These are phyloP conservation scores for Penicillium cosmopolitanum DNA, from an alignment of 495 filamentous ascomycete species.

Conservation along the genomic window DNA sequence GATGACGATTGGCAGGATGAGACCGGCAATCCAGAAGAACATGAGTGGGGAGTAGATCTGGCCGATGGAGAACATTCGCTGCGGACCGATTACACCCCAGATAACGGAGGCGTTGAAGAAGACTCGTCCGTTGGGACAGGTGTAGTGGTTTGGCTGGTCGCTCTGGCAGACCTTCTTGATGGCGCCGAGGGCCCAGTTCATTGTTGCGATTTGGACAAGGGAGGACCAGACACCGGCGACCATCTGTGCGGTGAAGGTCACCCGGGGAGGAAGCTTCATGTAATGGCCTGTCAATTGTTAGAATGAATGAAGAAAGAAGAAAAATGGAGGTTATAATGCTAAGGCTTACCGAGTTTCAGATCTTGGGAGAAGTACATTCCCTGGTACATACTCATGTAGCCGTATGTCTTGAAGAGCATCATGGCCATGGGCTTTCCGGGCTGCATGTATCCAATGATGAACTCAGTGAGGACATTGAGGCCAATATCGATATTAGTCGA, in stretches of 20 bases:
- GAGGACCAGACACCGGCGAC: conserved; percentile 58
- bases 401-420: conserved; percentile 69
- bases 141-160: conserved; percentile 58
- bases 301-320: not conserved
- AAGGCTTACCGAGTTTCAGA: conserved; percentile 48
- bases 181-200: conserved; percentile 63
- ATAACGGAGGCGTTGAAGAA: conserved; percentile 63
- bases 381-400: conserved; percentile 61
- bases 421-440: conserved; percentile 62
- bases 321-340: not conserved
- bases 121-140: conserved; percentile 63
- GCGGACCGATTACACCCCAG: conserved; percentile 58
- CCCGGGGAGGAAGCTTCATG: conserved; percentile 66
- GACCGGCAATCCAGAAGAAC: conserved; percentile 56
- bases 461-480: conserved; percentile 64
- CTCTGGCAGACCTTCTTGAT: conserved; percentile 56
- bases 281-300: conserved; percentile 54
- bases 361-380: conserved; percentile 57
- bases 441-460: conserved; percentile 67
- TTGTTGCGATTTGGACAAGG: conserved; percentile 61
- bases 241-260: conserved; percentile 62
- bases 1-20: conserved; percentile 49
- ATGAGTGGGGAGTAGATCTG: conserved; percentile 49
- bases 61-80: conserved; percentile 55
- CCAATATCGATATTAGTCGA: conserved; percentile 58